These are phyloP conservation scores for Astragalus membranaceus DNA, from an alignment of 306 rosid species.

Conservation along the genomic window DNA sequence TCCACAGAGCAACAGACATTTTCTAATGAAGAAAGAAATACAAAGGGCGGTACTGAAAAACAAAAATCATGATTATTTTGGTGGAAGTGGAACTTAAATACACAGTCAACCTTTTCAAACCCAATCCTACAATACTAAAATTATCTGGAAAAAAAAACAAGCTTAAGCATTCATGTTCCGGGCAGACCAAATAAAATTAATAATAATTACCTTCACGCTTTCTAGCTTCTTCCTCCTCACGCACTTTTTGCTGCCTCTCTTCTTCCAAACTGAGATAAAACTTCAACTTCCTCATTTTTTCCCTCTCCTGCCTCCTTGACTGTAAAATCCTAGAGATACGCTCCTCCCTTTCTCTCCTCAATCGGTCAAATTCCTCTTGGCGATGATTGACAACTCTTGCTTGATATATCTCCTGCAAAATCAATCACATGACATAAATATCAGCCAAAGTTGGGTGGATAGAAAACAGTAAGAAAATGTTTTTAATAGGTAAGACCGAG, in stretches of 20 bases:
- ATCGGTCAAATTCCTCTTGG: conserved; percentile 58
- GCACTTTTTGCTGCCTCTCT: conserved; percentile 60
- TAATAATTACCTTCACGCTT: conserved; percentile 67
- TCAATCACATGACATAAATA: background rate
- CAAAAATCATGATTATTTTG: background rate
- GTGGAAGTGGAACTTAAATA: background rate
- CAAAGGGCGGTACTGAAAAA: background rate
- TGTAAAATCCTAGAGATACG: conserved; percentile 50
- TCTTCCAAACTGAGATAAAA: conserved; percentile 69
- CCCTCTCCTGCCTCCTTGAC: conserved; percentile 70
- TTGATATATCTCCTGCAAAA: conserved; percentile 58
- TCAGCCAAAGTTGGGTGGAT: background rate
- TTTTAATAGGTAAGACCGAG: background rate
- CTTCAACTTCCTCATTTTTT: conserved; percentile 63
- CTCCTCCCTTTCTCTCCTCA: conserved; percentile 68
- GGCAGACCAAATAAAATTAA: background rate
- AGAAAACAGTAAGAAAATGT: background rate
- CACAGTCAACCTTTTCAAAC: background rate
- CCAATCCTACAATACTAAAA: background rate
- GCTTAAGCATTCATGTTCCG: background rate
- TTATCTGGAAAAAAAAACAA: background rate
- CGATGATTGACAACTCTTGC: conserved; percentile 56
- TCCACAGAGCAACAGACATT: background rate
- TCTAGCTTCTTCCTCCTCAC: conserved; percentile 75
- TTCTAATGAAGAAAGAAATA: background rate